Evolutionary conservation across 495 filamentous ascomycete species (phyloP), one percentile per base, ranked within the genome.

Genomic region (Talaromyces adpressus): DNA sequence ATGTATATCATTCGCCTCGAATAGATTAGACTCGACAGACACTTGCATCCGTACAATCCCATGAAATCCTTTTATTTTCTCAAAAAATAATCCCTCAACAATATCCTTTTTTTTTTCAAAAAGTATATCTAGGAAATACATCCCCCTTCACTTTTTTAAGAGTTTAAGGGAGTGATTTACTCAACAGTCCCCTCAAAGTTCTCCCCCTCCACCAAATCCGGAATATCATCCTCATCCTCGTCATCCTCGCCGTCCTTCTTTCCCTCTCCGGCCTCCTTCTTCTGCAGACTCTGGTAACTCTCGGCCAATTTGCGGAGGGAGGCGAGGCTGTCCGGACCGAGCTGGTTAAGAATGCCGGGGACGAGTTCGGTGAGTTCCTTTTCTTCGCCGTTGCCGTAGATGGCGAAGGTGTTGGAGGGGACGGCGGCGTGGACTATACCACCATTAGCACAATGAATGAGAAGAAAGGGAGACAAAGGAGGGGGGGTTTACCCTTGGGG

Each of bases 321-420:
- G 57, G 95, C 95, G n/a, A 98, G 89, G 65, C 89, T 93, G 81
- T 98, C 94, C 66, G 94, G 94, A 65, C 94, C 94, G 56, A 98
- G 91, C 83, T 98, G 94, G 87, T 98, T 98, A 61, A 98, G 90
- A 82, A 98, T 98, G 62, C 94, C 94, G 69, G 94, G 94, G 67
- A 98, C 94, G 71, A 98, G 92, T 82, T 98, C 94, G 49, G 94
- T 98, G 69, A 98, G 90, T 80, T 98, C 94, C 86, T 98, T 98
- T 82, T 98, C 95, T 78, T 98, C 94, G 69, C 95, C 95, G 80
- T 88, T 86, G 65, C 94, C 94, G 85, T 98, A 98, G 84, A 98
- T 93, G 78, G 94, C 95, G 81, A 97, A 98, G 76, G 94, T 93
- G 85, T 98, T 98, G 72, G 93, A 84, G 71, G 93, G 91, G 68